Evolutionary conservation across 1,284 basidiomycete species (phyloP), one percentile per base, ranked within the genome.

Genomic region (Bondarzewia mesenterica): DNA sequence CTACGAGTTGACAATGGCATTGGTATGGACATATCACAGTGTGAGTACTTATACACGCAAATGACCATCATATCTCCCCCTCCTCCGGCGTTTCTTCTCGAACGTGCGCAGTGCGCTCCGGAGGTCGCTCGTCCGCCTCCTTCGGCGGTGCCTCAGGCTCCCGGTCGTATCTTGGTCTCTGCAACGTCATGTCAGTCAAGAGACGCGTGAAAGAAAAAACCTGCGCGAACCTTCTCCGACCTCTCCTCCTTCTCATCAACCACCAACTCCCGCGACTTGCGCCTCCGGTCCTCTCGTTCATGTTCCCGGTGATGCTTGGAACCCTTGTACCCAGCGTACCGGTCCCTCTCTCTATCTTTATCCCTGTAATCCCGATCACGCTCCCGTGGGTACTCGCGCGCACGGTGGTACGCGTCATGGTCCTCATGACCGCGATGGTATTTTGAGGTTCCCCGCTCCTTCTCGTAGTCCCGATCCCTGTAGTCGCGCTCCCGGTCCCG

Each of bases 51-150:
- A n/a, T n/a, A 16, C 32, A 37, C 21, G 21, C 14, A 40, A 18
- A 23, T 40, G n/a, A 29, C 15, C 32, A 36, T 71, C 54, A 89
- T 59, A 89, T 89, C 60, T 89, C 86, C 20, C 87, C 86, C 63
- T 89, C 86, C 67, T 89, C 87, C 6, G 87, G 87, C 36, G 81
- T 86, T 58, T 89, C 77, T 38, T 68, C 76, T 32, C 76, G 62
- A 23, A 56, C 62, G 3, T 60, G 58, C 7, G 29, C 5, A 10
- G 29, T n/a, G 42, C 60, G 63, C 41, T 67, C 79, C 26, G 52
- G 26, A 27, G 48, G 23, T 0, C 25, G 37, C 21, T 21, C 16
- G 8, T 27, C 46, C 15, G 23, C 35, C 50, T 53, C 72, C 47
- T 60, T 62, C 7, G 55, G 52, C 15, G 51, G 51, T 47, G 59